Percentiles rank a stretch among this genome's conserved stretches.
These are phyloP conservation scores for Carex parvula DNA, from an alignment of 176 grass and related monocot genomes.

Conservation along the genomic window DNA sequence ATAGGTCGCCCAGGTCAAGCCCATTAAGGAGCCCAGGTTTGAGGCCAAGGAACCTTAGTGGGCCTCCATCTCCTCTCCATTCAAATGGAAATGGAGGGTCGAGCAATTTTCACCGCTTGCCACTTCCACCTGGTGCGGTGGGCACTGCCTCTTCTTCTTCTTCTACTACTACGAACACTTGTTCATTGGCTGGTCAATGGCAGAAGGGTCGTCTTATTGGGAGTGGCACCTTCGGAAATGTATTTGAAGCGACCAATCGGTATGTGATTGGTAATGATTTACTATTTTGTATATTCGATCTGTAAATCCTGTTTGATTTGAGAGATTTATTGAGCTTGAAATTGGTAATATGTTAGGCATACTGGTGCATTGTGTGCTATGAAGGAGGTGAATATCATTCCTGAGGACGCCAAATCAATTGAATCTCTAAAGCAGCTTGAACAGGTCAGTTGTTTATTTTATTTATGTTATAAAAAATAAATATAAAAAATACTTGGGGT, in stretches of 20 bases:
- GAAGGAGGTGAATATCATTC: conserved; percentile 99
- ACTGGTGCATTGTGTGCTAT: conserved; percentile 98
- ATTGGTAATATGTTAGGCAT: conserved; percentile 48
- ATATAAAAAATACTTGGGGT: background rate
- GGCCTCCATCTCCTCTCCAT: conserved; percentile 79
- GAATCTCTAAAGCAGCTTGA: conserved; percentile 85
- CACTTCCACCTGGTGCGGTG: conserved; percentile 61
- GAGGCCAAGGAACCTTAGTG: conserved; percentile 57
- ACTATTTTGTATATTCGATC: background rate
- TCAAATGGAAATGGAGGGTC: conserved; percentile 44
- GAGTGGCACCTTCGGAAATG: conserved; percentile 92
- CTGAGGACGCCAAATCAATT: conserved; percentile 78
- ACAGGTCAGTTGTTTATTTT: conserved; percentile 46
- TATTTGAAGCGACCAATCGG: conserved; percentile 90
- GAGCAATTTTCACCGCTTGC: conserved; percentile 59
- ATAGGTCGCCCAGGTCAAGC: conserved; percentile 38
- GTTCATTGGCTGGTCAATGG: conserved; percentile 63
- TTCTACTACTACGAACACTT: conserved; percentile 40
- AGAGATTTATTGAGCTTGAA: background rate
- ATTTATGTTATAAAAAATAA: background rate
- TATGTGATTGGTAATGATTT: conserved; percentile 34
- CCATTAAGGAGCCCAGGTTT: conserved; percentile 41
- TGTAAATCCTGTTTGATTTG: conserved; percentile 29
- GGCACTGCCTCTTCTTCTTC: conserved; percentile 21
- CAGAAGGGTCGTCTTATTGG: conserved; percentile 86